Evolutionary conservation across 352 stramenopile species (phyloP).

Genomic region (Phytopythium ostracodes): DNA sequence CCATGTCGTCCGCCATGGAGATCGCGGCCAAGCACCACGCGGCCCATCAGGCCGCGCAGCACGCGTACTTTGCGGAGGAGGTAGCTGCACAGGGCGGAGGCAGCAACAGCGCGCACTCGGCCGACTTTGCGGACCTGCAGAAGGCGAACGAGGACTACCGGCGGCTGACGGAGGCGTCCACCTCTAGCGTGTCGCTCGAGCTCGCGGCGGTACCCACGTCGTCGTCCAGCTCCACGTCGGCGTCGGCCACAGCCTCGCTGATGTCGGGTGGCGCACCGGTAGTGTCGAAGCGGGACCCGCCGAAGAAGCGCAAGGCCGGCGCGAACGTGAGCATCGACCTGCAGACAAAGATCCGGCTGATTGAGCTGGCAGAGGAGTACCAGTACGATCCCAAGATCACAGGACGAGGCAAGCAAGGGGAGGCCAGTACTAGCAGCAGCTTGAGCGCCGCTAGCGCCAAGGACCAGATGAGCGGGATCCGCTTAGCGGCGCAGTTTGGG

Average conservation of each 20-base stretch:
- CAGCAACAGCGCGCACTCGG: constrained; percentile 2
- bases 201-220: constrained; percentile 2
- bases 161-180: constrained; percentile 24
- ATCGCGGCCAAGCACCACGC: constrained; percentile 9
- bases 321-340: constrained; percentile 73
- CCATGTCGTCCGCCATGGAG: constrained; percentile 18
- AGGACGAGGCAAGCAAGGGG: constrained; percentile 25
- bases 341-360: constrained; percentile 83
- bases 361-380: constrained; percentile 78
- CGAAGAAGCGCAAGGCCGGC: constrained; percentile 55
- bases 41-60: constrained; percentile 1
- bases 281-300: constrained; percentile 9
- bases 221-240: not conserved
- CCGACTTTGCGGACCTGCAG: constrained; percentile 45
- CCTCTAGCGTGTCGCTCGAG: constrained; percentile 6
- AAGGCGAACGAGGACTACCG: constrained; percentile 44
- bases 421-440: not conserved
- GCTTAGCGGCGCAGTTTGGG: constrained; percentile 64
- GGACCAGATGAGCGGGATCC: constrained; percentile 70
- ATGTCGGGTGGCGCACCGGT: not conserved
- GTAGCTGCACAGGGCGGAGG: not conserved
- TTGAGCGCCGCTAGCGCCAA: constrained; percentile 13
- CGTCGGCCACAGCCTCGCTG: not conserved
- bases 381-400: constrained; percentile 70
- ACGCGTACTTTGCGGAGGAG: constrained; percentile 7